Conservation (phyloP, 352 stramenopile species). For the Globisporangium irregulare region DNA sequence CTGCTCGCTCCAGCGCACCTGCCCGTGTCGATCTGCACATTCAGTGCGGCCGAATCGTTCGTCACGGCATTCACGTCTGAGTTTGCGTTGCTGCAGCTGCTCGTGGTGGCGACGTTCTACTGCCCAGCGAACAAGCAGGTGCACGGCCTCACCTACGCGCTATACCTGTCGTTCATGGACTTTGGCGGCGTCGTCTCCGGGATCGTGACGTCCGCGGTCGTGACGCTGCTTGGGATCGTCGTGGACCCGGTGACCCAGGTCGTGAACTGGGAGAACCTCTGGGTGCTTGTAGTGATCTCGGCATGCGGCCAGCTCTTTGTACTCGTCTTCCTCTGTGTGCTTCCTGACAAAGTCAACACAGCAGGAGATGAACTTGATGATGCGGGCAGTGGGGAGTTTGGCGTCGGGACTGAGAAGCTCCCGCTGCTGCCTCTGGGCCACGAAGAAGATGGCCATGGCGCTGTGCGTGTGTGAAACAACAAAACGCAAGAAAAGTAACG, state of each 20-base stretch:
- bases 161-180: slow-evolving; percentile 86
- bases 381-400: background rate
- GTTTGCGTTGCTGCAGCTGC: slow-evolving; percentile 76
- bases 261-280: slow-evolving; percentile 62
- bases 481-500: background rate
- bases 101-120: slow-evolving; percentile 84
- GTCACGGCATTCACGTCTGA: slow-evolving; percentile 75
- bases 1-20: slow-evolving; percentile 27
- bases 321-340: slow-evolving; percentile 61
- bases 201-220: slow-evolving; percentile 51
- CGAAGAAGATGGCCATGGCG: slow-evolving; percentile 4
- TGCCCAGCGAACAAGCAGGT: slow-evolving; percentile 50
- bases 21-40: slow-evolving; percentile 66
- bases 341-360: slow-evolving; percentile 58
- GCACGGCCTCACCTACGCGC: slow-evolving; percentile 73
- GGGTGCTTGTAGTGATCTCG: slow-evolving; percentile 57
- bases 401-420: slow-evolving; percentile 35
- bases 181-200: slow-evolving; percentile 76
- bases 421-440: slow-evolving; percentile 29
- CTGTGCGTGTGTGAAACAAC: slow-evolving; percentile 21
- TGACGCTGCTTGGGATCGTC: slow-evolving; percentile 57
- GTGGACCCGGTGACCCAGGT: slow-evolving; percentile 46
- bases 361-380: slow-evolving; percentile 13
- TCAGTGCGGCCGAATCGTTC: slow-evolving; percentile 66
- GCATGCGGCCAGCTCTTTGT: slow-evolving; percentile 61